Evolutionary conservation across 176 grass and related monocot species (phyloP).

Genomic region (Poa pratensis): DNA sequence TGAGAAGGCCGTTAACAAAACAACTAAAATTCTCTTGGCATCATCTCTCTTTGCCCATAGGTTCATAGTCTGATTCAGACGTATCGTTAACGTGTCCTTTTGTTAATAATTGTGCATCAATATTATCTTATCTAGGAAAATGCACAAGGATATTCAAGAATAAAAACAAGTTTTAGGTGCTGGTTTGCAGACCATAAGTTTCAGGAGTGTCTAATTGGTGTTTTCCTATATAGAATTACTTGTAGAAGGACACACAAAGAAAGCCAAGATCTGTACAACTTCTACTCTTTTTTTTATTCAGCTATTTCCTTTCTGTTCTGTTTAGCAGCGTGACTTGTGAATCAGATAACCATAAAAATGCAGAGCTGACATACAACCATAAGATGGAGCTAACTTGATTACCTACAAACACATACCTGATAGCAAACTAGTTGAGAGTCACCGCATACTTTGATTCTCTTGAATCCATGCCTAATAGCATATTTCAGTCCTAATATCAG

Average conservation of each 20-base stretch:
- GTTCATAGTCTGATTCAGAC: neutral
- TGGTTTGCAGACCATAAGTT: neutral
- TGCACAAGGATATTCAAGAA: too few species aligned
- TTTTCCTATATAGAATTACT: too few species aligned
- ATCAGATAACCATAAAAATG: constrained; percentile 6
- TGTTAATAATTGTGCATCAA: too few species aligned
- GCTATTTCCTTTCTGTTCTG: neutral
- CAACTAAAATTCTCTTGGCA: neutral
- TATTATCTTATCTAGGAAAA: too few species aligned
- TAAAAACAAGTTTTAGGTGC: too few species aligned
- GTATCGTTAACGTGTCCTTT: neutral
- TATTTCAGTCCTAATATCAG: constrained; percentile 71
- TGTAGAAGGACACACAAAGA: neutral
- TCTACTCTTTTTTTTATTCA: neutral
- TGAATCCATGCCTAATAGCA: constrained; percentile 66
- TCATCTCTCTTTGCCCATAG: neutral
- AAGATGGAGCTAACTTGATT: neutral
- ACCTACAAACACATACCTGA: constrained; percentile 48
- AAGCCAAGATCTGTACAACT: constrained; percentile 3
- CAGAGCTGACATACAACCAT: constrained; percentile 27
- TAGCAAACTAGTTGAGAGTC: constrained; percentile 80
- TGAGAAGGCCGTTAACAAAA: neutral
- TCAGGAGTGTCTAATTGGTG: neutral
- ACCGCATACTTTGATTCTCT: constrained; percentile 60
- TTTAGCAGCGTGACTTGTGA: constrained; percentile 1